A percentile compares a stretch with the other conserved stretches of the same genome.
Conservation (phyloP, 2,329 filamentous ascomycete genomes). For the Periconia sp. region DNA sequence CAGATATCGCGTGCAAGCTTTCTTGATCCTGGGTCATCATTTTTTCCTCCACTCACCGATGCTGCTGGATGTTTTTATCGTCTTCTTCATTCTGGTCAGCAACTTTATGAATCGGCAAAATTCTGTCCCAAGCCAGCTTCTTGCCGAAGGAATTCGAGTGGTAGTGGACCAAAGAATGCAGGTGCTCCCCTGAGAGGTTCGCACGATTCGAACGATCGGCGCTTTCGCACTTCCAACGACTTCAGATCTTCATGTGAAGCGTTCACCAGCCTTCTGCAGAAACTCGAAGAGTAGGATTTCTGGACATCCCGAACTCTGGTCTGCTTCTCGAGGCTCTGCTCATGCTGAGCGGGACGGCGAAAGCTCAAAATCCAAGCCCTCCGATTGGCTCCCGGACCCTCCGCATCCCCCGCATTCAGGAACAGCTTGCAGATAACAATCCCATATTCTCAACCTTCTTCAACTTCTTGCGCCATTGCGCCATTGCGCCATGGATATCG, state of each 20-base stretch:
- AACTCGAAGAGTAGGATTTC: too few relatives aligned
- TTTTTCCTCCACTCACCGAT: constrained; percentile 39
- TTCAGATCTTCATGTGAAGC: too few relatives aligned
- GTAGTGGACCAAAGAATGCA: constrained; percentile 34
- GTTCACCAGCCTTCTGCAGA: too few relatives aligned
- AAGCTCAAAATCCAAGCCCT: constrained; percentile 9
- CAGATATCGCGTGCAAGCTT: constrained; percentile 38
- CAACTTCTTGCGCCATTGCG: constrained; percentile 13
- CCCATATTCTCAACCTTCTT: constrained; percentile 11
- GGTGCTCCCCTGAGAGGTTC: constrained; percentile 5
- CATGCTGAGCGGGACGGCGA: constrained; percentile 12
- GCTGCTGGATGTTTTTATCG: constrained; percentile 40
- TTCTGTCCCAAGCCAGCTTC: constrained; percentile 32
- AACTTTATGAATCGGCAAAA: constrained; percentile 43
- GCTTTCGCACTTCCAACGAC: too few relatives aligned
- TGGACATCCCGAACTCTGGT: too few relatives aligned
- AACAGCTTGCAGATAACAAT: constrained; percentile 15
- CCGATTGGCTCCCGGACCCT: constrained; percentile 35
- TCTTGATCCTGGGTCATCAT: constrained; percentile 40
- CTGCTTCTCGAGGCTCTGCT: constrained; percentile 24
- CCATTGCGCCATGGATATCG: constrained; percentile 38
- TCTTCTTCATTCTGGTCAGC: constrained; percentile 44
- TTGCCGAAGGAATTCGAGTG: constrained; percentile 32
- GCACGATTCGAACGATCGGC: too few relatives aligned
- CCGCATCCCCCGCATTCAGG: constrained; percentile 28